A percentile compares a stretch with the other conserved stretches of the same genome.
phyloP scores from a whole-genome alignment of 345 rosid species.

The Citrus sp. region DNA sequence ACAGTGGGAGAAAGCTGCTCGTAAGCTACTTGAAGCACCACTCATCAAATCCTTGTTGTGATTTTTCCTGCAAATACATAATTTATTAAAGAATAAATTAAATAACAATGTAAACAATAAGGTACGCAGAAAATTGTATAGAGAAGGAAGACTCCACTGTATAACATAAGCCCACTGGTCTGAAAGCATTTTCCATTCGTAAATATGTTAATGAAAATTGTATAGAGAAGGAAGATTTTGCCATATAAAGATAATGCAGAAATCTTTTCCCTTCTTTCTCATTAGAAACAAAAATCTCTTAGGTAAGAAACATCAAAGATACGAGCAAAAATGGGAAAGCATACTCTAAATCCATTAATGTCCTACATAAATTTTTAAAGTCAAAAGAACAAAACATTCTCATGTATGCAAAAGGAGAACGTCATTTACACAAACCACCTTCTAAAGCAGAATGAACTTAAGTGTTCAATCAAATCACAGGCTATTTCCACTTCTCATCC shows the following conservation, averaged over 20 bases:
- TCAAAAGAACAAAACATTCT: not conserved
- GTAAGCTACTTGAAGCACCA: conserved; percentile 48
- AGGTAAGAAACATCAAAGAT: not conserved
- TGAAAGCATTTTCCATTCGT: not conserved
- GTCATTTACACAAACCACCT: not conserved
- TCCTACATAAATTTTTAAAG: not conserved
- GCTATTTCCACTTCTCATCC: not conserved
- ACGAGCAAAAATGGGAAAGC: not conserved
- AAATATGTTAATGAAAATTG: not conserved
- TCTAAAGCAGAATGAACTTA: not conserved
- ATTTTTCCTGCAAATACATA: conserved; percentile 28
- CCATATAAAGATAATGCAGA: not conserved
- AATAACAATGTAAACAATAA: not conserved
- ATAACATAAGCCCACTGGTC: not conserved
- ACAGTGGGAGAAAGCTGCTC: conserved; percentile 78
- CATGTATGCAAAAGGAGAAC: not conserved
- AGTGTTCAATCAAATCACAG: not conserved
- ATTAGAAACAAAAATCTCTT: not conserved
- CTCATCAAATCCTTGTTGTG: conserved; percentile 40
- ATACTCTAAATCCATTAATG: not conserved
- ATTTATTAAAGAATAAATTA: not conserved
- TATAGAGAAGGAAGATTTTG: not conserved
- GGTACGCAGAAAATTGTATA: not conserved
- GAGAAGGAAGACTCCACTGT: not conserved
- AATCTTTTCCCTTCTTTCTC: not conserved